Evolutionary conservation across 768 basidiomycete species (phyloP), one percentile per base, ranked within the genome.

Genomic region (Imleria badia): DNA sequence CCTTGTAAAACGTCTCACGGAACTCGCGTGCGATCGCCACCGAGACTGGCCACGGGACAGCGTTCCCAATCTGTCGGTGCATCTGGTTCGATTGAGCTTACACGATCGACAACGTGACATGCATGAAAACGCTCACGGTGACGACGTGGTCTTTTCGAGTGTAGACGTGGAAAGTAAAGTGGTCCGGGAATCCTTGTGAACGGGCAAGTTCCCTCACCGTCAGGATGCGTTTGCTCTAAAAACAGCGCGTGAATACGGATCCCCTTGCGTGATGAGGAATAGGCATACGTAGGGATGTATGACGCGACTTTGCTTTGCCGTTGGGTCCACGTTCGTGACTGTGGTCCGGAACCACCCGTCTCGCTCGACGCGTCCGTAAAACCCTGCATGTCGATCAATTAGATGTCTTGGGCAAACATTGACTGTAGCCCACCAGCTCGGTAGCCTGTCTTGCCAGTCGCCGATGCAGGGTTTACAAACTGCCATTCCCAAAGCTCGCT

Each of bases 21-120:
- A 91, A 74, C 62, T 87, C 81, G 19, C 81, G 76, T 19, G 87
- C 89, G 8, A 92, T 70, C 0, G 89, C 90, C 20, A 69, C 67
- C 15, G 78, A 78, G 6, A 92, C 73, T 3, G 76, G 86, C 74
- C 84, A 80, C 2, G 90, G 84, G 3, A 91, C 87, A 1, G 89
- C 87, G 62, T 91, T 91, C 14, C 89, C 89, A 56, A 92, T 89
- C 53, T 89, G 87, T 29, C 87, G 76, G 60, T 89, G 87, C 76
- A 91, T 86, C 87, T 91, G 57, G 10, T 39, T 41, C 14, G 50
- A 41, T 49, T 54, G 8, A 53, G 56, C 36, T 33, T 3, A 51
- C 38, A 33, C 29, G 45, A 22, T 42, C n/a, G 3, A 45, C 4
- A 30, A 48, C 26, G 12, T 31, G 26, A 12, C 10, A 30, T n/a